Base-by-base conservation (phyloP, 192 early-diverging fungal species). In the Radiomyces spectabilis region DNA sequence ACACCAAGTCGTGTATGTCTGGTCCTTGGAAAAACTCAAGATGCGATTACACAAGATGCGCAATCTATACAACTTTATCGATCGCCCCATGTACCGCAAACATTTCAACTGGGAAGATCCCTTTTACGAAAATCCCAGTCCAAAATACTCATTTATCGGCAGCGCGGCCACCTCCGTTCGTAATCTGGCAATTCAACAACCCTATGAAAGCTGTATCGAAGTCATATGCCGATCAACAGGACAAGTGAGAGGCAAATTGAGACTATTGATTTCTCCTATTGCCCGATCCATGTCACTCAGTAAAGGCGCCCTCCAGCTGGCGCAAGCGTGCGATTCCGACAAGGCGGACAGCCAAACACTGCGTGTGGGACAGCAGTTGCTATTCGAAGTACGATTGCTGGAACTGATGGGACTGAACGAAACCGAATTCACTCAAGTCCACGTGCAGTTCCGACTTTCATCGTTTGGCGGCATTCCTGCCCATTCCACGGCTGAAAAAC, bases 371-470 rank as follows among this genome's bases (percentile, higher is more conserved):
- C 61, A 74, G 25, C 56, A 68, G 9, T 39, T 85, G 1, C 37
- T 85, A 13, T 87, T 88, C 57, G 84, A 86, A 61, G 59, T 89
- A 6, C 75, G 69, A 2, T 51, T 89, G 1, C 30, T 83, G 0
- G 74, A 82, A 19, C 45, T 87, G 3, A 72, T 61, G 6, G 84
- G 84, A 1, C 51, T 89, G 19, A 68, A 56, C 22, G 84, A 85
- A 57, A 47, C 66, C 16, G 69, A 79, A 55, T 88, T 65, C 60
- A 78, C 74, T 13, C 78, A 89, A 44, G 75, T 89, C 24, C 87
- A 89, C 53, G 72, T 76, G 22, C 87, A 89, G 51, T 89, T 87
- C 66, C 72, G 77, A 42, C 62, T 80, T 2, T 82, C 77, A 3
- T 79, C 80, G 2, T 85, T 86, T 68, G 80, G 77, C 7, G 74